Evolutionary conservation across 2,329 filamentous ascomycete species (phyloP), one percentile per base, ranked within the genome.

Genomic region (Monilinia vaccinii-corymbosi): DNA sequence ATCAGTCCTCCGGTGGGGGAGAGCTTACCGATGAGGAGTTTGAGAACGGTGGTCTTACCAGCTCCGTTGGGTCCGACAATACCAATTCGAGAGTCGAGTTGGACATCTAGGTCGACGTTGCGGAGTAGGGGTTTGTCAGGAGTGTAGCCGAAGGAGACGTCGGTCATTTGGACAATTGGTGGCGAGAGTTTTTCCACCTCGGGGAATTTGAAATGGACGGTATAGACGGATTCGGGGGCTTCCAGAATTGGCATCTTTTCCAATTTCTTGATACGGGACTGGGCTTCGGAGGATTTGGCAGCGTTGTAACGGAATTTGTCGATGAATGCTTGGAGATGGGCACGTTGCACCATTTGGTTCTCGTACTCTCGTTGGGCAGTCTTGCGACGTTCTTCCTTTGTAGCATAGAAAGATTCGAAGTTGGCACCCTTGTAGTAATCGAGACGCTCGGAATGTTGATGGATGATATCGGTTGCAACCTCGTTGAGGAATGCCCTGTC

Each of bases 241-340:
- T 96, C 88, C 56, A 99, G 81, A 1, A 96, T 79, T 1, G 95
- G 94, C 90, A 99, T 97, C 71, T 89, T 91, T 75, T 99, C 95
- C 63, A 99, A 80, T 74, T 99, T 99, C 82, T 99, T 99, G 82
- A 99, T 97, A 71, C 94, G 87, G 0, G 93, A 97, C 73, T 99
- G 94, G 1, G 94, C 94, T 79, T 99, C 94, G 10, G 93, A 96
- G 0, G 94, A 97, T 75, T 99, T 99, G 71, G 93, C 94, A 32
- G 94, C 94, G 72, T 99, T 99, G 81, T 99, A 99, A 57, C 94
- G 86, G 81, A 99, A 99, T 77, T 99, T 99, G 82, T 99, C 94
- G 77, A 99, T 99, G 76, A 99, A 99, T 32, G 90, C 87, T 78
- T 99, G 94, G 64, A 99, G 77, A 79, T 99, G 94, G 36, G 91